Evolutionary conservation across 768 basidiomycete genomes (phyloP), one percentile per base, ranked within the genome.

Genomic region (Pulveroboletus frians): DNA sequence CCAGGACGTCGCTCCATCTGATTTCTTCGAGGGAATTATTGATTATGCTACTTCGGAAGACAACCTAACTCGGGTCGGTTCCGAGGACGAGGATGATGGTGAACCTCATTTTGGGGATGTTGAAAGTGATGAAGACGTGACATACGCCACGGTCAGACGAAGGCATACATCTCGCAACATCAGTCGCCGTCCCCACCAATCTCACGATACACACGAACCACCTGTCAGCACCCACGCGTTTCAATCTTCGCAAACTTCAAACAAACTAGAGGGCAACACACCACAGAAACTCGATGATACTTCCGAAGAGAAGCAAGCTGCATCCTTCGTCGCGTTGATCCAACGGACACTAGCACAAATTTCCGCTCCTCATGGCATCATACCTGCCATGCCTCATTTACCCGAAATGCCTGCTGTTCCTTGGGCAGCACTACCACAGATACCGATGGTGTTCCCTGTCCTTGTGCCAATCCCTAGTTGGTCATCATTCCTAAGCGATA

Each of bases 361-460:
- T 70, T 54, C 86, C 70, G 67, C 77, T 73, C 63, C 85, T 59
- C 67, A 76, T 39, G 77, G 81, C 60, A 61, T 83, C 75, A 65
- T 86, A 75, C 58, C 77, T 68, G 60, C 75, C 68, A 60, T 81
- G 70, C 80, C 81, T n/a, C 70, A 78, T 48, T 69, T 88, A n/a
- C 84, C 80, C 6, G 84, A 80, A 51, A 77, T 89, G 47, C 81
- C 84, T 23, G 72, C 75, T 35, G 77, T 82, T 42, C 77, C 79
- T 30, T 83, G 82, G 83, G 73, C 63, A 39, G 76, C 76, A 23
- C 61, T 85, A 14, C 82, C 83, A 5, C 84, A 85, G 52, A 74
- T 86, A 49, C 84, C 84, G 2, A 73, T 87, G 68, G 85, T 87
- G 11, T 90, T 92, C 76, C 88, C 89, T 15, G 77, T 90, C 20